These are phyloP conservation scores for Silene coronaria DNA, from an alignment of 179 eudicot species.

Conservation along the genomic window DNA sequence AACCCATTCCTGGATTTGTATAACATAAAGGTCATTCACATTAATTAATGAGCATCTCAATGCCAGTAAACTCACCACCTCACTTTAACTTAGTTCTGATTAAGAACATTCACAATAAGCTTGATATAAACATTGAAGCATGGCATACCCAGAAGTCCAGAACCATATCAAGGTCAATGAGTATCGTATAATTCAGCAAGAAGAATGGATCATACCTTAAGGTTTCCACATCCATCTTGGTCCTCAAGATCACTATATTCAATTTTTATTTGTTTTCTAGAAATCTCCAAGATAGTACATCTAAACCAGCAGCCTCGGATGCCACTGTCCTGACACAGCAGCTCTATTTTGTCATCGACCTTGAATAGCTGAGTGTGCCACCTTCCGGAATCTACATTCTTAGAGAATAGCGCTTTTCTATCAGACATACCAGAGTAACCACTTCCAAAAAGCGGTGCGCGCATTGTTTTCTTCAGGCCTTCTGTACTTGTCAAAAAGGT, in stretches of 20 bases:
- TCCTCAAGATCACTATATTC: slow-evolving; percentile 76
- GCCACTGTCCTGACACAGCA: slow-evolving; percentile 89
- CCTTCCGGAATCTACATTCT: slow-evolving; percentile 33
- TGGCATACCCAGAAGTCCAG: background rate
- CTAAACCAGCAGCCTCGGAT: slow-evolving; percentile 97
- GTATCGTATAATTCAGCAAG: background rate
- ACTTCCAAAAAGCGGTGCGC: slow-evolving; percentile 29
- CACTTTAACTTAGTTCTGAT: background rate
- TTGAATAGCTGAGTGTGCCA: slow-evolving; percentile 33
- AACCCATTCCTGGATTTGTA: slow-evolving; percentile 63
- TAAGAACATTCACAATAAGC: background rate
- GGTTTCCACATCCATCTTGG: slow-evolving; percentile 68
- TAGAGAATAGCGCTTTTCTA: slow-evolving; percentile 32
- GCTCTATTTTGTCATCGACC: slow-evolving; percentile 62
- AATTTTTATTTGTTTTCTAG: slow-evolving; percentile 60
- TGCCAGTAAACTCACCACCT: background rate
- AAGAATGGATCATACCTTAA: slow-evolving; percentile 51
- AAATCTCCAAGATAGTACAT: slow-evolving; percentile 69
- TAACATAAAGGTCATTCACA: background rate
- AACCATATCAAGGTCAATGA: background rate
- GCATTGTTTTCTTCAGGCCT: slow-evolving; percentile 13
- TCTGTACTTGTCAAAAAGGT: too few relatives aligned
- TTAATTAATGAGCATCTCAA: background rate
- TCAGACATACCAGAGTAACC: slow-evolving; percentile 32
- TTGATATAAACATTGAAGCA: background rate